phyloP scores from a whole-genome alignment of 1,284 basidiomycete species.

The Irpex rosettiformis region DNA sequence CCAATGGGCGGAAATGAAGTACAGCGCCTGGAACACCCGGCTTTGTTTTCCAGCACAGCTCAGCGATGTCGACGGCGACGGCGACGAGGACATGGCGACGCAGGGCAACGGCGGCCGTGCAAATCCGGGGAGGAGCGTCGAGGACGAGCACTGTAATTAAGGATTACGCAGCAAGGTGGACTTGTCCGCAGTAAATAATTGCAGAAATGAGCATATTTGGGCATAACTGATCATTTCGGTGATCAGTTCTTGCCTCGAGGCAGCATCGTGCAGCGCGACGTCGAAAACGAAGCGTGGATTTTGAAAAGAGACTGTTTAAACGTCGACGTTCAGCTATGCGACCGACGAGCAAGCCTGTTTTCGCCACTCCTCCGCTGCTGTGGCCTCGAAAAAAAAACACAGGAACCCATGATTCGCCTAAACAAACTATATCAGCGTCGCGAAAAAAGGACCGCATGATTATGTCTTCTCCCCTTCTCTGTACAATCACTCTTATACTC shows the following conservation, averaged over 20 bases:
- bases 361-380: slow-evolving; percentile 18
- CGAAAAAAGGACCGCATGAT: slow-evolving; percentile 47
- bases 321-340: slow-evolving; percentile 23
- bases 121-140: not conserved
- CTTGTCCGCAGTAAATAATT: not conserved
- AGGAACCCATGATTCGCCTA: slow-evolving; percentile 30
- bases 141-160: not conserved
- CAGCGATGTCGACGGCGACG: not conserved
- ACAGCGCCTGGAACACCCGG: not conserved
- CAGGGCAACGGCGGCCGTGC: no score
- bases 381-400: slow-evolving; percentile 24
- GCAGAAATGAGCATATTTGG: slow-evolving; percentile 7
- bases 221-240: slow-evolving; percentile 20
- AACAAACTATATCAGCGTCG: slow-evolving; percentile 42
- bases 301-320: slow-evolving; percentile 21
- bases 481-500: slow-evolving; percentile 43
- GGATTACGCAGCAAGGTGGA: not conserved
- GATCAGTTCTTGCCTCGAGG: slow-evolving; percentile 33
- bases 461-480: slow-evolving; percentile 40
- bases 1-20: not conserved
- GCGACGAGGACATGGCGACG: not conserved
- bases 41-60: no score
- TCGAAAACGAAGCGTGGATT: slow-evolving; percentile 28
- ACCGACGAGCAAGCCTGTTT: slow-evolving; percentile 19
- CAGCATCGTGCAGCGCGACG: slow-evolving; percentile 24